Conservation (phyloP, 805 yeast species). For the Candida saitoana region DNA sequence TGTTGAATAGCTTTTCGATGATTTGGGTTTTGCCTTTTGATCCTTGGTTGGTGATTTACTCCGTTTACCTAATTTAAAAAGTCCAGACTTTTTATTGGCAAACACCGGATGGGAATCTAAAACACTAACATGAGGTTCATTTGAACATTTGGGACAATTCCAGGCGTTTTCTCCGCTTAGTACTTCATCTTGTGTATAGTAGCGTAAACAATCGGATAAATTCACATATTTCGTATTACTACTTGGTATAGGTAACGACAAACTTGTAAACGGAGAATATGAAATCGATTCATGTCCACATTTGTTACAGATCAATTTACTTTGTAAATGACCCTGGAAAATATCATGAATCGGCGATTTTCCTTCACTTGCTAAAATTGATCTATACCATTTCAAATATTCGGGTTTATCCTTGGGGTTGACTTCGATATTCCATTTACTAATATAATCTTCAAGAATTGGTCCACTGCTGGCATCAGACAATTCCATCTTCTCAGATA, state of each 20-base stretch:
- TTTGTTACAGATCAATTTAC: conserved; percentile 55
- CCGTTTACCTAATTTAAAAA: conserved; percentile 30
- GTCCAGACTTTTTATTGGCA: conserved; percentile 29
- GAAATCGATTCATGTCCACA: conserved; percentile 61
- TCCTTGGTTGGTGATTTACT: conserved; percentile 33
- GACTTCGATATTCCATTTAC: conserved; percentile 30
- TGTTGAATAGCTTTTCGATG: conserved; percentile 3
- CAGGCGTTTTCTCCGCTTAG: conserved; percentile 76
- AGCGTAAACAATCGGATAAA: conserved; percentile 59
- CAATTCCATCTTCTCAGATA: conserved; percentile 28
- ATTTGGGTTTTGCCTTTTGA: conserved; percentile 7
- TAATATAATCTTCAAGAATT: conserved; percentile 20
- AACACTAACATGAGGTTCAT: conserved; percentile 12
- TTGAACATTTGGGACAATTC: conserved; percentile 72
- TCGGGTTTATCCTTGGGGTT: conserved; percentile 38
- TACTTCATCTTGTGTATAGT: conserved; percentile 62
- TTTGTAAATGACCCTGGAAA: conserved; percentile 73
- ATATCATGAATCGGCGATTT: conserved; percentile 61
- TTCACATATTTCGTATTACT: conserved; percentile 29
- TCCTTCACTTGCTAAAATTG: conserved; percentile 51
- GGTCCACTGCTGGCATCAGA: conserved; percentile 17
- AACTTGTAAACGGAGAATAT: conserved; percentile 58
- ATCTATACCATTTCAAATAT: conserved; percentile 60
- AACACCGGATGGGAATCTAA: conserved; percentile 38
- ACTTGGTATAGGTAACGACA: conserved; percentile 60